Base-by-base conservation (phyloP, 2,329 filamentous ascomycete genomes). In the Calcarisporium arbuscula region DNA sequence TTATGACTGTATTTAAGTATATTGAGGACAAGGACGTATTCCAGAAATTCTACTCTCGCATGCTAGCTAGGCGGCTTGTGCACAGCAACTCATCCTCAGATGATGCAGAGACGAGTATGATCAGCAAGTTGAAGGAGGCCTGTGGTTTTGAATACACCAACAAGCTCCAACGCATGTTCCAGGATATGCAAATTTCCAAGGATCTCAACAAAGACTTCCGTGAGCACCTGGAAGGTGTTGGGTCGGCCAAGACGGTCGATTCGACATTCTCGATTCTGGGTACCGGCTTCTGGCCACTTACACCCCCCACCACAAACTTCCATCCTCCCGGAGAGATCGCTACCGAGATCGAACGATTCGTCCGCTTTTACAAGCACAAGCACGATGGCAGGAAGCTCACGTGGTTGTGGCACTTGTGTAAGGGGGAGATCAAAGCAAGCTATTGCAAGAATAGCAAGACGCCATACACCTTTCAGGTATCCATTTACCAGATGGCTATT, bases 1-100 rank as follows among this genome's bases (percentile, higher is more conserved):
- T 98, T 51, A 98, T 98, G 92, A 95, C 90, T 2, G 87, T 98
- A 36, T 98, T 98, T 77, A 96, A 96, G 67, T 98, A 98, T 62
- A 96, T 98, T 44, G 92, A 98, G 58, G 94, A 98, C 64, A 98
- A 98, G 71, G 92, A 98, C 54, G 94, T 98, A 5, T 98, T 98
- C 74, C 92, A 96, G 61, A 98, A 96, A 61, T 98, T 95, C 64
- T 98, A 98, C 65, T 94, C 90, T 3, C 85, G 89, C 43, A 95
- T 95, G 82, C 68, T 98, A 49, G 92, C 92, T 32, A 87, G 94
- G 58, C 87, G 92, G 51, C 68, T 98, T 36, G 92, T 98, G 14
- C 87, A 95, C 60, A 88, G 85, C 58, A 95, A 84, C 57, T 96
- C 92, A 0, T 92, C 92, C 4, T 95, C 89, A 3, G 89, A 95